Conservation (phyloP, 129 eudicot species). For the Tanacetum coccineum region DNA sequence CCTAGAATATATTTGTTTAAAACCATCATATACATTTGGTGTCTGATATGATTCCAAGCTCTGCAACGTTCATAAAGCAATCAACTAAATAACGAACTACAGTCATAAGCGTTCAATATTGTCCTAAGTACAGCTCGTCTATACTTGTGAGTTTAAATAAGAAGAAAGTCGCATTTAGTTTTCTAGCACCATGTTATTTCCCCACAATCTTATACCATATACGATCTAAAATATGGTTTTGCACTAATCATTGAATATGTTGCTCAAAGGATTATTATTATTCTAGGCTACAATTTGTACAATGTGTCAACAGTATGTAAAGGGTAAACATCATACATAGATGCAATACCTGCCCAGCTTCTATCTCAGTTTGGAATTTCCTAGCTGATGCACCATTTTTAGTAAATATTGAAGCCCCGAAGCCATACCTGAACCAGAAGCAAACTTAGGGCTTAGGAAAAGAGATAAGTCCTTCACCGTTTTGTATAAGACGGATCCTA, state of each 20-base stretch:
- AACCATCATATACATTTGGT: not conserved
- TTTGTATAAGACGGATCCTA: not conserved
- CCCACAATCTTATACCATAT: not conserved
- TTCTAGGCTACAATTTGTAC: too few relatives aligned
- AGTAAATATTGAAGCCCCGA: constrained; percentile 93
- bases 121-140: not conserved
- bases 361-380: constrained; percentile 88
- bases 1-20: not conserved
- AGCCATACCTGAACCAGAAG: constrained; percentile 62
- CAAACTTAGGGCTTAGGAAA: constrained; percentile 10
- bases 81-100: constrained; percentile 3
- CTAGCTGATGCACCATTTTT: constrained; percentile 90
- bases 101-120: not conserved
- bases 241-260: not conserved
- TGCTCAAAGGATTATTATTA: not conserved
- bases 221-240: not conserved
- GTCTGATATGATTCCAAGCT: too few relatives aligned
- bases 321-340: not conserved
- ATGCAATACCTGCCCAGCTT: constrained; percentile 81
- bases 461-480: not conserved
- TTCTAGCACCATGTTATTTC: not conserved
- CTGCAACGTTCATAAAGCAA: not conserved
- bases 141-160: not conserved
- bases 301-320: not conserved
- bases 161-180: not conserved